phyloP scores from a whole-genome alignment of 2,329 filamentous ascomycete genomes.

The Penicillium sumatraense region DNA sequence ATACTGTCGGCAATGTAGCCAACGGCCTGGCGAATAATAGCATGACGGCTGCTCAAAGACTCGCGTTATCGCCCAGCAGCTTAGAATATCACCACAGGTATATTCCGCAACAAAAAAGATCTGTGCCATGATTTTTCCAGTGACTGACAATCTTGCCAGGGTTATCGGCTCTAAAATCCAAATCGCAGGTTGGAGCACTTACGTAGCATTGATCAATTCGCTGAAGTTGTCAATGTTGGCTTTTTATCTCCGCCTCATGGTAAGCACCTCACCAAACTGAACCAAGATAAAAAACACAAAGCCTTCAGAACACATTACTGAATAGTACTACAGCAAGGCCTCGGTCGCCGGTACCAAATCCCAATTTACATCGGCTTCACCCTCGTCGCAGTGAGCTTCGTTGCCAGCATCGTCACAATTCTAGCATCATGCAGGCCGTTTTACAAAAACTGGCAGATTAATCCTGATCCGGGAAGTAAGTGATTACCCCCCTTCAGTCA shows the following conservation, averaged over 20 bases:
- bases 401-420: slow-evolving; percentile 53
- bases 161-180: slow-evolving; percentile 58
- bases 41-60: slow-evolving; percentile 56
- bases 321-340: slow-evolving; percentile 26
- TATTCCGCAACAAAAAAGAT: neutral
- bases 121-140: neutral
- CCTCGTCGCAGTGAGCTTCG: slow-evolving; percentile 51
- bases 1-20: slow-evolving; percentile 51
- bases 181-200: slow-evolving; percentile 57
- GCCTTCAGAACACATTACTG: neutral
- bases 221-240: slow-evolving; percentile 59
- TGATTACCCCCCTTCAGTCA: slow-evolving; percentile 1
- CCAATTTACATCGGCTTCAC: slow-evolving; percentile 56
- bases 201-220: slow-evolving; percentile 54
- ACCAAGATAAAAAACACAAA: neutral
- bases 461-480: slow-evolving; percentile 60
- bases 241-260: slow-evolving; percentile 59
- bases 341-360: slow-evolving; percentile 29
- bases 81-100: slow-evolving; percentile 49
- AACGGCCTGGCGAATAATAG: slow-evolving; percentile 59
- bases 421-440: slow-evolving; percentile 58
- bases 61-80: slow-evolving; percentile 44
- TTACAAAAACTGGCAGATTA: slow-evolving; percentile 60
- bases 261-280: slow-evolving; percentile 11
- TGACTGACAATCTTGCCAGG: slow-evolving; percentile 25